Evolutionary conservation across 1,284 basidiomycete species (phyloP).

Genomic region (Papiliotrema nemorosa): DNA sequence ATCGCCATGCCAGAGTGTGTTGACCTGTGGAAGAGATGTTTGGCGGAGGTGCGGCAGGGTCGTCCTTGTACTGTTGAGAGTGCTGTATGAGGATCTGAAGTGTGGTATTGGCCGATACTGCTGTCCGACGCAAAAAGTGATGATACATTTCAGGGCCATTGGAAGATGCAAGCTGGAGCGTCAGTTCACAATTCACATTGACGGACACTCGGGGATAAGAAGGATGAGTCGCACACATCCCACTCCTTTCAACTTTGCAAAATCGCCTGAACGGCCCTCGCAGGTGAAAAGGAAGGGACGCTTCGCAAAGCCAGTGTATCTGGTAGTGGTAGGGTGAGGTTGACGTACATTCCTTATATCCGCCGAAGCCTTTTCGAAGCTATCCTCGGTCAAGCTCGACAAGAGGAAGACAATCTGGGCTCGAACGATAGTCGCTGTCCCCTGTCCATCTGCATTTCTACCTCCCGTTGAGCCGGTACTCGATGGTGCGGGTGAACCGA

Average conservation of each 20-base stretch:
- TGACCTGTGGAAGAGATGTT: slow-evolving; percentile 34
- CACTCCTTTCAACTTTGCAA: not conserved
- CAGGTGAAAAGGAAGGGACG: too few species aligned
- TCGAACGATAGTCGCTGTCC: slow-evolving; percentile 51
- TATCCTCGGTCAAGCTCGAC: slow-evolving; percentile 88
- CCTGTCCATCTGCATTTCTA: slow-evolving; percentile 12
- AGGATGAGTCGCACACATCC: too few species aligned
- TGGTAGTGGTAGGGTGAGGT: too few species aligned
- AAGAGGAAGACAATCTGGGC: slow-evolving; percentile 82
- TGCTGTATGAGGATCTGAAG: slow-evolving; percentile 43
- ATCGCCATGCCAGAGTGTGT: slow-evolving; percentile 44
- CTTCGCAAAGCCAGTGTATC: too few species aligned
- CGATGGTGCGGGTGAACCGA: slow-evolving; percentile 24
- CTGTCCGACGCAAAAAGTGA: slow-evolving; percentile 89
- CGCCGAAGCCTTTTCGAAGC: slow-evolving; percentile 82
- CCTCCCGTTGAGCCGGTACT: slow-evolving; percentile 6
- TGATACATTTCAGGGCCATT: slow-evolving; percentile 93
- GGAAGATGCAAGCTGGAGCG: slow-evolving; percentile 76
- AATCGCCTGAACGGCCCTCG: too few species aligned
- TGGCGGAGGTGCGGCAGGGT: slow-evolving; percentile 41
- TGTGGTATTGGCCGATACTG: slow-evolving; percentile 59
- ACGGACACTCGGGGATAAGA: not conserved
- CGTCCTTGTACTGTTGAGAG: slow-evolving; percentile 41
- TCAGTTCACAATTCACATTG: slow-evolving; percentile 2
- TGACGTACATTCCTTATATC: slow-evolving; percentile 83